Evolutionary conservation across 2,329 filamentous ascomycete species (phyloP).

Genomic region (Cucurbitaria berberidis): DNA sequence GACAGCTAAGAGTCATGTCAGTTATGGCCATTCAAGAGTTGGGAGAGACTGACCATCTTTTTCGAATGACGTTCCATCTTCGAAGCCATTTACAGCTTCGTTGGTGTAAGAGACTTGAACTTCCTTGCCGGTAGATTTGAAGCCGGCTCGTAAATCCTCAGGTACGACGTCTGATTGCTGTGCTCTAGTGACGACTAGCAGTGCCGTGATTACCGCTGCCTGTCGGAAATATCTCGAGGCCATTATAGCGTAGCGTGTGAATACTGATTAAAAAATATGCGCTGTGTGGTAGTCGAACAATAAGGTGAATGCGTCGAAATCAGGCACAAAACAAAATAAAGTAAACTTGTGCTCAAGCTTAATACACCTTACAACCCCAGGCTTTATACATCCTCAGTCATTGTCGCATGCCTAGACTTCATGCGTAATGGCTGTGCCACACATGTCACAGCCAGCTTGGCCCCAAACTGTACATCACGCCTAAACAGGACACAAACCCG

Average conservation of each 20-base stretch:
- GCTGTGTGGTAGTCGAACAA: background rate
- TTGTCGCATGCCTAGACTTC: background rate
- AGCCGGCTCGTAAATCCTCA: slow-evolving; percentile 25
- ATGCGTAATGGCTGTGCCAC: slow-evolving; percentile 7
- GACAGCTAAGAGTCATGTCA: slow-evolving; percentile 28
- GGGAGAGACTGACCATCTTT: slow-evolving; percentile 26
- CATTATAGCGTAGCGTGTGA: slow-evolving; percentile 11
- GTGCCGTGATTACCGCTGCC: slow-evolving; percentile 1
- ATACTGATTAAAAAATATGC: slow-evolving; percentile 12
- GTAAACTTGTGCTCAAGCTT: slow-evolving; percentile 4
- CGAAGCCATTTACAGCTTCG: slow-evolving; percentile 36
- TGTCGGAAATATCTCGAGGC: slow-evolving; percentile 12
- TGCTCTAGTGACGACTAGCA: slow-evolving; percentile 8
- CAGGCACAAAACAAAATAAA: slow-evolving; percentile 4
- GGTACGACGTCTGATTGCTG: slow-evolving; percentile 24
- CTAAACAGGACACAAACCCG: slow-evolving; percentile 8
- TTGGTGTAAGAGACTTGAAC: slow-evolving; percentile 40
- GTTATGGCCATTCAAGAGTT: background rate
- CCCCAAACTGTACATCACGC: slow-evolving; percentile 19
- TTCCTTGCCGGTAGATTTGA: slow-evolving; percentile 20
- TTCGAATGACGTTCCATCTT: slow-evolving; percentile 33
- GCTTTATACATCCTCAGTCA: slow-evolving; percentile 21
- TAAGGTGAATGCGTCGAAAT: background rate
- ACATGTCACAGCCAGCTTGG: slow-evolving; percentile 11
- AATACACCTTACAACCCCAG: slow-evolving; percentile 9